Conservation (phyloP, 2,329 filamentous ascomycete species). For the Sclerotinia borealis region DNA sequence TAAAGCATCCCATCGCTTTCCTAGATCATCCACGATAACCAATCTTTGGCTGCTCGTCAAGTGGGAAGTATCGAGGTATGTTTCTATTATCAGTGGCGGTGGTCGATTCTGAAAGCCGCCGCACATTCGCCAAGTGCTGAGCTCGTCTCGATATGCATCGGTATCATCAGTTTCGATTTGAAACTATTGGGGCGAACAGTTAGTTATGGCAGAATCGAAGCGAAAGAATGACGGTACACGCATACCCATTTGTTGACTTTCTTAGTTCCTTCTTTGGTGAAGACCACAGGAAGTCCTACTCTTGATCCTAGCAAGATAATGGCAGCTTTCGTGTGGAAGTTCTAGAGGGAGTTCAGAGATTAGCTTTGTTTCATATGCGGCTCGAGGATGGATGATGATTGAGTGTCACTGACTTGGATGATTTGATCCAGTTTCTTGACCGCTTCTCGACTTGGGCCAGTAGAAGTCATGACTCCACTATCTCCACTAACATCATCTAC, state of each 20-base stretch:
- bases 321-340: slow-evolving; percentile 85
- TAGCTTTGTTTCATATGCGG: slow-evolving; percentile 6
- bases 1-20: slow-evolving; percentile 87
- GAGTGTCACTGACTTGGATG: slow-evolving; percentile 59
- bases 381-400: not conserved
- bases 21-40: slow-evolving; percentile 80
- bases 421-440: slow-evolving; percentile 85
- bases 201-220: not conserved
- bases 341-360: slow-evolving; percentile 49
- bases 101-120: slow-evolving; percentile 73
- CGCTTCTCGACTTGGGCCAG: slow-evolving; percentile 56
- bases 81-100: slow-evolving; percentile 81
- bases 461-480: slow-evolving; percentile 37
- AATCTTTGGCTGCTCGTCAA: slow-evolving; percentile 81
- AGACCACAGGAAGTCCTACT: slow-evolving; percentile 55
- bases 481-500: slow-evolving; percentile 43
- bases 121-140: slow-evolving; percentile 74
- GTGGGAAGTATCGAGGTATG: slow-evolving; percentile 74
- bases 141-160: slow-evolving; percentile 75
- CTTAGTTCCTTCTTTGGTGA: slow-evolving; percentile 48
- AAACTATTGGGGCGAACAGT: slow-evolving; percentile 53
- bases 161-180: slow-evolving; percentile 93
- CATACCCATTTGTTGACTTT: slow-evolving; percentile 85
- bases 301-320: slow-evolving; percentile 78
- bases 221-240: not conserved